Evolutionary conservation across 768 basidiomycete species (phyloP).

Genomic region (Trametes meyenii): DNA sequence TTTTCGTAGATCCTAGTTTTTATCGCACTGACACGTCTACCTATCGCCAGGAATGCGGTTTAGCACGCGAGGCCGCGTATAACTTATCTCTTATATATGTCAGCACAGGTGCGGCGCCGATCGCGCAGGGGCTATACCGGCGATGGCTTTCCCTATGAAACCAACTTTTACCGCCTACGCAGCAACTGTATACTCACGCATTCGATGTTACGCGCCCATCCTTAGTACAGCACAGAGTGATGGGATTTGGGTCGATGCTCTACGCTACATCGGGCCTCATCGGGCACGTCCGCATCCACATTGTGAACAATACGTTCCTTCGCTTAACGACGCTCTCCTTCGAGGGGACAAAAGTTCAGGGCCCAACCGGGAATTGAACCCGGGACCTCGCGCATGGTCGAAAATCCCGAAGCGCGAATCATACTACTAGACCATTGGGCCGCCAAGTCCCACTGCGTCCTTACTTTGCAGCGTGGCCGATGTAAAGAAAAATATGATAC

Average conservation of each 20-base stretch:
- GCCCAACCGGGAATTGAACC: conserved; percentile 20
- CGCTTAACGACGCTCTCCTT: neutral
- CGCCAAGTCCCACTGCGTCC: neutral
- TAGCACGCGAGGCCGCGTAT: conserved; percentile 82
- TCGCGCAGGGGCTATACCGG: conserved; percentile 72
- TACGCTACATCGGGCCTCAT: no score
- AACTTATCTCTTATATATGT: conserved; percentile 85
- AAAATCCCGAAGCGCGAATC: conserved; percentile 17
- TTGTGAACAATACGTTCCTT: neutral
- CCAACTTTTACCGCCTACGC: neutral
- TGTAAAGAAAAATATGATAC: neutral
- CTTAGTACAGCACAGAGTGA: neutral
- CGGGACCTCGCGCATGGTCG: conserved; percentile 16
- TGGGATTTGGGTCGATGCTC: no score
- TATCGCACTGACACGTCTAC: neutral
- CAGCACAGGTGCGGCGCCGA: conserved; percentile 69
- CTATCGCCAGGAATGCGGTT: conserved; percentile 45
- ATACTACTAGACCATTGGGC: conserved; percentile 21
- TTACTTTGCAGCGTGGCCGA: neutral
- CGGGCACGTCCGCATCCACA: neutral
- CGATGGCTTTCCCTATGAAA: conserved; percentile 80
- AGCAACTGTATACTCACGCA: neutral
- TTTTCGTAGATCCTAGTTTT: neutral
- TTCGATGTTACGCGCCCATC: neutral
- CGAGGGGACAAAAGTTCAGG: neutral